phyloP scores from a whole-genome alignment of 169 alveolate species.

The Eimeria brunetti region DNA sequence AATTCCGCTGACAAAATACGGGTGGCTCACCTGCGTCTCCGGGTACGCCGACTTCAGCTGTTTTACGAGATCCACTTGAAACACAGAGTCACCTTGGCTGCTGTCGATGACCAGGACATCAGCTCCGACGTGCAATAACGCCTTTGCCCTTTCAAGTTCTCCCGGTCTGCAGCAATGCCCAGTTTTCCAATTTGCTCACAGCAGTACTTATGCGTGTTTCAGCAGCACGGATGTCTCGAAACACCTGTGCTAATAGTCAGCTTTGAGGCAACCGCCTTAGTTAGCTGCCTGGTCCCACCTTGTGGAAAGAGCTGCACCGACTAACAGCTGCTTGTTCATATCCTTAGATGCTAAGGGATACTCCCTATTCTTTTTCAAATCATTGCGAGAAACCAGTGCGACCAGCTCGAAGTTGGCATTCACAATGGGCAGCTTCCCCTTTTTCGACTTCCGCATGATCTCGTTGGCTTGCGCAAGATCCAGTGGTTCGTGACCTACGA shows the following conservation, averaged over 20 bases:
- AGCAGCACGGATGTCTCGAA: neutral
- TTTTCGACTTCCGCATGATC: constrained; percentile 87
- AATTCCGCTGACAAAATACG: neutral
- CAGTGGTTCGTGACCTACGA: constrained; percentile 90
- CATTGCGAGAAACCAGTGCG: constrained; percentile 93
- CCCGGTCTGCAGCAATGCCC: constrained; percentile 71
- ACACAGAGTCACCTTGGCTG: constrained; percentile 95
- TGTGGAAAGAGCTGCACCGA: constrained; percentile 91
- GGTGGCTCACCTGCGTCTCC: constrained; percentile 80
- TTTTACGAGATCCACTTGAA: constrained; percentile 92
- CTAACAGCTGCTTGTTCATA: constrained; percentile 91
- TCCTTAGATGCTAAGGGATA: constrained; percentile 93
- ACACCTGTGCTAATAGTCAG: neutral
- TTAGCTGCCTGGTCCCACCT: constrained; percentile 44
- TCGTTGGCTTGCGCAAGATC: constrained; percentile 91
- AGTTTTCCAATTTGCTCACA: neutral
- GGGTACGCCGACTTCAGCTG: constrained; percentile 91
- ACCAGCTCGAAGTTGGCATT: constrained; percentile 89
- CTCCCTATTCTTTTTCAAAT: constrained; percentile 90
- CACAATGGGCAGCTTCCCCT: constrained; percentile 94
- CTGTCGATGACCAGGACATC: constrained; percentile 94
- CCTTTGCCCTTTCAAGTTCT: constrained; percentile 83
- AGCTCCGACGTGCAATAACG: constrained; percentile 85
- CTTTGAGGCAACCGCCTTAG: neutral
- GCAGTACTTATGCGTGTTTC: constrained; percentile 14